Evolutionary conservation across 805 yeast species (phyloP), one percentile per base, ranked within the genome.

Genomic region (Candida nemodendra): DNA sequence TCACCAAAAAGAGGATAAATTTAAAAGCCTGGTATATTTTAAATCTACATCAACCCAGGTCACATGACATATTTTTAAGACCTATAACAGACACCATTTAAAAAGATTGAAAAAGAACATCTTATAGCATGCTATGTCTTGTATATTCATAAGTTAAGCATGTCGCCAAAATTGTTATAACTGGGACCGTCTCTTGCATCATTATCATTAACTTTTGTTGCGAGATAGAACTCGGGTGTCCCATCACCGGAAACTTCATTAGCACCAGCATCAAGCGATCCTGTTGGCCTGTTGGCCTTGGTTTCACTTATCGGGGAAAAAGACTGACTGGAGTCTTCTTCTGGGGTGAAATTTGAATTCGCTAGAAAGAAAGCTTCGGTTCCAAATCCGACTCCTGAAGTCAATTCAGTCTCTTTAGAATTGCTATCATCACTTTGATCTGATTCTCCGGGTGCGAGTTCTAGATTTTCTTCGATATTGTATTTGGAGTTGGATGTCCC

Each of bases 161-260:
- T n/a, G 21, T 41, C 48, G 3, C 36, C 39, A 25, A 41, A 41
- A 8, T 40, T 44, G 27, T 9, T 32, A 15, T 38, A 37, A 6
- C 28, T 26, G 9, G 29, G 24, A 18, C 30, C 39, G 17, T 42
- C 49, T n/a, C 44, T 48, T 15, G 34, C 42, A 13, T 42, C 54
- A n/a, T 45, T 55, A 7, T 52, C 50, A 12, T 7, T 21, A 8
- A 21, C 24, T 21, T 21, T 21, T 21, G 24, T 21, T 8, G 24
- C 7, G 7, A 21, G 24, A 21, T 21, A 21, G 11, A 21, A 21
- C 11, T 21, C 24, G 11, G 24, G 9, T 21, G 7, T 11, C 11
- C 11, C 24, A 21, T 21, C 24, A n/a, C 42, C 26, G 11, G 24
- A 21, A 8, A 21, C 7, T 8, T 21, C 24, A 21, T 21, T 21